Conservation (phyloP, 2,329 filamentous ascomycete genomes). For the Ploettnerulaceae sp. region DNA sequence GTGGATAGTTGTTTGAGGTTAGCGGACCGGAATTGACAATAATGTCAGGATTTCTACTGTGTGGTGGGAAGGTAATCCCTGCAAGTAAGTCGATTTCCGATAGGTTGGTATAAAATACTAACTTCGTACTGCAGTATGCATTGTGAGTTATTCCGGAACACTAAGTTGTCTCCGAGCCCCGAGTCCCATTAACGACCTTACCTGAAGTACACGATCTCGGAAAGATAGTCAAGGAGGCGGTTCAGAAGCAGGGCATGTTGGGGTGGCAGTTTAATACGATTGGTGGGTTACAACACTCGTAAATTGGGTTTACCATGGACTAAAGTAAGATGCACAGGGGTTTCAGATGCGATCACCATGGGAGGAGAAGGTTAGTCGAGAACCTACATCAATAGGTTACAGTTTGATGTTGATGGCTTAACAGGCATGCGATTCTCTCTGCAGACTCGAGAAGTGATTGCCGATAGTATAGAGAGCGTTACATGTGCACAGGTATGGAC, state of each 20-base stretch:
- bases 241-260: slow-evolving; percentile 80
- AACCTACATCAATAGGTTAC: background rate
- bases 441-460: slow-evolving; percentile 86
- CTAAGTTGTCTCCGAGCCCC: background rate
- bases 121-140: slow-evolving; percentile 42
- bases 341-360: slow-evolving; percentile 84
- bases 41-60: slow-evolving; percentile 11
- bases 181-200: slow-evolving; percentile 3
- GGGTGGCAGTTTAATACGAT: slow-evolving; percentile 47
- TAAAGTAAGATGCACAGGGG: too few species aligned
- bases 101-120: slow-evolving; percentile 11
- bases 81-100: slow-evolving; percentile 59
- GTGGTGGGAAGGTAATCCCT: slow-evolving; percentile 88
- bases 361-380: slow-evolving; percentile 68
- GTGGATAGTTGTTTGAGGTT: background rate
- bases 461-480: slow-evolving; percentile 89
- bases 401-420: background rate
- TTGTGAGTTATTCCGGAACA: slow-evolving; percentile 34
- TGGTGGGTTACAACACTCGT: slow-evolving; percentile 10
- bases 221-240: slow-evolving; percentile 76
- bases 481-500: slow-evolving; percentile 66
- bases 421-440: slow-evolving; percentile 89
- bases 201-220: slow-evolving; percentile 74
- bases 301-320: too few species aligned
- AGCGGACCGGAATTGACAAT: background rate